Evolutionary conservation across 2,329 filamentous ascomycete genomes (phyloP).

Genomic region (Huntiella abstrusa): DNA sequence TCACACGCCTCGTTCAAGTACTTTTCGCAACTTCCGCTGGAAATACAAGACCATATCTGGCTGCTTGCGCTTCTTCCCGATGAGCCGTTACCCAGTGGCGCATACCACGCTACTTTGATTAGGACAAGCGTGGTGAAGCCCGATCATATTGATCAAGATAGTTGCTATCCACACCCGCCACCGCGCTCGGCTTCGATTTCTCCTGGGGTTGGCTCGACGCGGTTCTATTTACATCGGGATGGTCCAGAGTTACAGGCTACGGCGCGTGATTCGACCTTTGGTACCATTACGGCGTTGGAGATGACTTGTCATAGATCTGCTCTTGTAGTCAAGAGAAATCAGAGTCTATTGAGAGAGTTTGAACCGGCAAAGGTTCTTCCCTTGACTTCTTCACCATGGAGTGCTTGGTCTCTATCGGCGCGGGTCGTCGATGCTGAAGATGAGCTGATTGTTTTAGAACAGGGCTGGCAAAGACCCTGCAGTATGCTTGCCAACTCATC

Average conservation of each 20-base stretch:
- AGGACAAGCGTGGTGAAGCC: neutral
- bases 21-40: conserved; percentile 6
- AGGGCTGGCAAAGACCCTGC: conserved; percentile 9
- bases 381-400: conserved; percentile 4
- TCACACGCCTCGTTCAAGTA: neutral
- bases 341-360: neutral
- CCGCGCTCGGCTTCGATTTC: neutral
- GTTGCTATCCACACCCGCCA: neutral
- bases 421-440: neutral
- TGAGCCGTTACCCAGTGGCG: neutral
- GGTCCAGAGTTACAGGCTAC: conserved; percentile 5
- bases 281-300: neutral
- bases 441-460: conserved; percentile 7
- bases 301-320: conserved; percentile 2
- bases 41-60: conserved; percentile 9
- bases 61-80: neutral
- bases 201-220: neutral
- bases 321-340: neutral
- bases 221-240: conserved; percentile 7
- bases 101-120: conserved; percentile 8
- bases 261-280: neutral
- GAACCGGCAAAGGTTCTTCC: neutral
- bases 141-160: neutral
- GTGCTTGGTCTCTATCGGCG: conserved; percentile 6
- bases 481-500: conserved; percentile 1